phyloP scores from a whole-genome alignment of 805 yeast genomes.

The Yarrowia sp. region DNA sequence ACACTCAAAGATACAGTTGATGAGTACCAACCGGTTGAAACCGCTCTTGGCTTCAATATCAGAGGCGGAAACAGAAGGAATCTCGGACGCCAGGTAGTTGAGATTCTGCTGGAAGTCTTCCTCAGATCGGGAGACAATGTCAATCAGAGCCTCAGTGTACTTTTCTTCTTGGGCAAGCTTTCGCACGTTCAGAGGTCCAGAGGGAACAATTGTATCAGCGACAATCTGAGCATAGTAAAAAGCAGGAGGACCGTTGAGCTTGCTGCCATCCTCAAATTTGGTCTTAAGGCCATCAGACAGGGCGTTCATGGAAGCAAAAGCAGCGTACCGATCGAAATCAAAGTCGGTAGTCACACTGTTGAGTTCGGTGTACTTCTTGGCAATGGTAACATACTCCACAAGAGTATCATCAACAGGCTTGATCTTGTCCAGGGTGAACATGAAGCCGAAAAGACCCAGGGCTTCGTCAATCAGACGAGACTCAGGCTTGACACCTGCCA shows the following conservation, averaged over 20 bases:
- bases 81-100: constrained; percentile 20
- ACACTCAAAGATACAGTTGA: background rate
- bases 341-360: constrained; percentile 5
- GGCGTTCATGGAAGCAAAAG: background rate
- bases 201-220: background rate
- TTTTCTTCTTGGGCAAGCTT: background rate
- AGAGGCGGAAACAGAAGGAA: constrained; percentile 12
- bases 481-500: constrained; percentile 16
- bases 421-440: constrained; percentile 7
- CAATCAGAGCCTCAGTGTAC: constrained; percentile 11
- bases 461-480: constrained; percentile 1
- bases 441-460: constrained; percentile 16
- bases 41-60: constrained; percentile 11
- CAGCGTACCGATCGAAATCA: constrained; percentile 21
- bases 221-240: constrained; percentile 18
- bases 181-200: background rate
- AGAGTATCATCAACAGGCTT: constrained; percentile 18
- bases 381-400: constrained; percentile 3
- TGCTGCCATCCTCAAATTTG: background rate
- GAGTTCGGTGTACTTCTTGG: constrained; percentile 19
- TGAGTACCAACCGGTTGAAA: constrained; percentile 5
- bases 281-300: background rate
- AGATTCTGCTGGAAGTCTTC: constrained; percentile 22
- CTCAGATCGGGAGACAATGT: background rate
- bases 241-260: background rate